These are phyloP conservation scores for Candida palmyrensis DNA, from an alignment of 805 yeast genomes.

Conservation along the genomic window DNA sequence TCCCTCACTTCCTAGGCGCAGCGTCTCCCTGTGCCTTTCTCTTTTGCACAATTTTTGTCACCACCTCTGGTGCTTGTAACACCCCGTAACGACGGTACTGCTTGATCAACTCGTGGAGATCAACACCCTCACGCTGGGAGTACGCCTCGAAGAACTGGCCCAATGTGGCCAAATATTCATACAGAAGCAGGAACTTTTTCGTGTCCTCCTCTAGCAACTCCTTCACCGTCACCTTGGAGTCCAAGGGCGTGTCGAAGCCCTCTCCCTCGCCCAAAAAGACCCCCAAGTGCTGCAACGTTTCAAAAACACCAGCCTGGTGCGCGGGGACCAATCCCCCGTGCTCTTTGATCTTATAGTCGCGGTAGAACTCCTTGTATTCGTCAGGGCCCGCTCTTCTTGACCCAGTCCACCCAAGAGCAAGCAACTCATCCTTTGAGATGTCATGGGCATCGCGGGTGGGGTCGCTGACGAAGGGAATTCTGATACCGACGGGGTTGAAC, in stretches of 20 bases:
- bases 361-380: constrained; percentile 66
- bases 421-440: constrained; percentile 51
- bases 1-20: neutral
- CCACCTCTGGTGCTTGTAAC: constrained; percentile 38
- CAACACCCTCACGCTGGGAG: constrained; percentile 33
- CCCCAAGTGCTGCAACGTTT: constrained; percentile 54
- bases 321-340: constrained; percentile 78
- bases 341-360: constrained; percentile 56
- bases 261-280: constrained; percentile 67
- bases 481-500: constrained; percentile 61
- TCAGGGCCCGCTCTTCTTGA: constrained; percentile 66
- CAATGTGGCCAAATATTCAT: constrained; percentile 49
- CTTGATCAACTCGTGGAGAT: constrained; percentile 43
- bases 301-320: constrained; percentile 65
- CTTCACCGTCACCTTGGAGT: constrained; percentile 21
- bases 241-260: constrained; percentile 66
- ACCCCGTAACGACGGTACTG: constrained; percentile 68
- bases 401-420: constrained; percentile 91
- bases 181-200: constrained; percentile 47
- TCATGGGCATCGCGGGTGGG: constrained; percentile 24
- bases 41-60: constrained; percentile 32
- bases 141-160: constrained; percentile 44
- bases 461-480: constrained; percentile 1
- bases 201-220: constrained; percentile 30
- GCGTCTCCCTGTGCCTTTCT: constrained; percentile 32